Base-by-base conservation (phyloP, 805 yeast species). In the Brettanomyces anomalus region DNA sequence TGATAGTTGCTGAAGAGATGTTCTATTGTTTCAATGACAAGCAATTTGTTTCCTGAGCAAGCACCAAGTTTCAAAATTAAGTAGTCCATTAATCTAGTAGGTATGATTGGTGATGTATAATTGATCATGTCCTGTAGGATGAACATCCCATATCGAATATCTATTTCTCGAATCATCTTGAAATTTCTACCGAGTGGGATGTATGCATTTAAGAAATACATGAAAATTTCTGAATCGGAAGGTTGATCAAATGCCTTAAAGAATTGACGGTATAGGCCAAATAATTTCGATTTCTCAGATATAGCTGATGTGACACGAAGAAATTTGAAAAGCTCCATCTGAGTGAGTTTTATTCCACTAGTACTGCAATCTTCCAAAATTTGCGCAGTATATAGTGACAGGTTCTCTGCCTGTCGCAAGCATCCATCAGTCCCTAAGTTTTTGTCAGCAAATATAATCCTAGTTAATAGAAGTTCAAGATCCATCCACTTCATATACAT, bases 11-110 rank as follows among this genome's bases (percentile, higher is more conserved):
- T 8, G 5, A 34, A 6, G 8, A 34, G 26, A 28, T 40, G 34
- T 33, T 40, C 38, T 11, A 40, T 6, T 26, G 38, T 24, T 18
- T 40, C 43, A n/a, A 40, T 19, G 13, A 33, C 33, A 17, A 40
- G 38, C 2, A 24, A 16, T 13, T 13, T 21, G 5, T 33, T 37
- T 13, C 21, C 24, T 11, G 19, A 10, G 33, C 19, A 13, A 5
- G 33, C 16, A 24, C 36, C 43, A 17, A 24, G 14, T 11, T 14
- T 17, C 14, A 40, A 8, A 11, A 40, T 13, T 19, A 15, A 16
- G 7, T 21, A 26, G 16, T 21, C 38, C 20, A 20, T 26, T 14
- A 33, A 7, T 34, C 43, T 40, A 15, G 14, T 24, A 16, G 43
- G 43, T 4, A 14, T 13, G 13, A 40, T 8, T 8, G 15, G 38